Percentiles rank a stretch among this genome's conserved stretches.
These are phyloP conservation scores for Glycine soja DNA, from an alignment of 306 rosid genomes.

Conservation along the genomic window DNA sequence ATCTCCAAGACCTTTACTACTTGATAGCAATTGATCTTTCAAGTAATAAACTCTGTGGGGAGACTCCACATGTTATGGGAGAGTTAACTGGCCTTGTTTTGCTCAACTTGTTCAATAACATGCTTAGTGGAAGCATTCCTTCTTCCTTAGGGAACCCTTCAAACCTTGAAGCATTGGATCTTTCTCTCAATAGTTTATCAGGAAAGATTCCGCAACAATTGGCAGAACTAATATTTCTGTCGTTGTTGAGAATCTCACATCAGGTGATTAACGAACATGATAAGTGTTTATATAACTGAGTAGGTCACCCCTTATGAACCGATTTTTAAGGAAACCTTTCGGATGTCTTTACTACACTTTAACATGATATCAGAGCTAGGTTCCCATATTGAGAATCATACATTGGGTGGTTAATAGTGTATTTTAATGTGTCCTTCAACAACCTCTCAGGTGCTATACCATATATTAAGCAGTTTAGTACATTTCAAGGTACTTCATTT, in stretches of 20 bases:
- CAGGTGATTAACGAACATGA: no score
- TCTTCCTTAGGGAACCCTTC: no score
- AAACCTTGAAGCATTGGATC: no score
- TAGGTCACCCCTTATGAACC: no score
- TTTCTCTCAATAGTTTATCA: neutral
- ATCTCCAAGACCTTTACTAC: neutral
- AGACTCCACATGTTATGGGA: constrained; percentile 8
- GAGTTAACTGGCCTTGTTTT: neutral
- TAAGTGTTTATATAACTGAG: no score
- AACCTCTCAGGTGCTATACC: constrained; percentile 13
- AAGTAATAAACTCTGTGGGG: constrained; percentile 17
- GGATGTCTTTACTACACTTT: no score
- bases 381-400: no score
- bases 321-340: no score
- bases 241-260: no score
- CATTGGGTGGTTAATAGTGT: no score
- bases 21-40: constrained; percentile 37
- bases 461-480: constrained; percentile 1
- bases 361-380: no score
- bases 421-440: constrained; percentile 33
- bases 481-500: neutral
- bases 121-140: no score
- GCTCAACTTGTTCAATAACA: neutral
- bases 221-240: constrained; percentile 24
- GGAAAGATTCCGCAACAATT: constrained; percentile 29